Evolutionary conservation across 768 basidiomycete genomes (phyloP), one percentile per base, ranked within the genome.

Genomic region (Russula emetica): DNA sequence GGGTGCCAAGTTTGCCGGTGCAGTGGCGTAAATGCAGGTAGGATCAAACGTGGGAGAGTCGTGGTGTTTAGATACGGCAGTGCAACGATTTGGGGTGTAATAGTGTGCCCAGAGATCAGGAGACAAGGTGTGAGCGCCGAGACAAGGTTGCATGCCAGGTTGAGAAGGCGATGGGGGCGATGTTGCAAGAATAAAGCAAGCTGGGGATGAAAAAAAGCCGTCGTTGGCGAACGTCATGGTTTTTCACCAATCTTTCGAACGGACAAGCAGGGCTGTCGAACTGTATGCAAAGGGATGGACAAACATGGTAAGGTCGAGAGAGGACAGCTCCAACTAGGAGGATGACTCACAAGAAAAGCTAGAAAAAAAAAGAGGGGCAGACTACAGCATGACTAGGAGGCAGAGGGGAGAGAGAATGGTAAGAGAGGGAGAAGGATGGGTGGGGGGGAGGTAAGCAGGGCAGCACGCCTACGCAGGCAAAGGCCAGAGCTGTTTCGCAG

Each of bases 231-330:
- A 28, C 55, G 64, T 65, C 64, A 65, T 65, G 64, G 64, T 55
- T 56, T 56, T 61, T 60, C 47, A 64, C 63, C 63, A 64, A 51
- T 60, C 59, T 64, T 64, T 61, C 63, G 59, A 61, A 64, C 59
- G 40, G 22, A 55, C 58, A 50, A 64, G 63, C 38, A 18, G 58
- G 60, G 58, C 63, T 34, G 54, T 55, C 20, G 11, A 55, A 5
- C 58, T 64, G 58, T 16, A 60, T n/a, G 52, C 14, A 58, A 64
- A 26, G 53, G 26, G 38, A 55, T 26, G 28, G n/a, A 55, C 20
- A 24, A 44, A 14, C 28, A 54, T 18, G 58, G 52, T 56, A 55
- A 59, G 52, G 26, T 16, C 18, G 1, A 8, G 13, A 6, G 14
- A 3, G 14, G 34, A 58, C 13, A 6, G 26, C 22, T 34, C 20